Conservation (phyloP, 768 basidiomycete species). For the Tricholoma bakamatsutake region DNA sequence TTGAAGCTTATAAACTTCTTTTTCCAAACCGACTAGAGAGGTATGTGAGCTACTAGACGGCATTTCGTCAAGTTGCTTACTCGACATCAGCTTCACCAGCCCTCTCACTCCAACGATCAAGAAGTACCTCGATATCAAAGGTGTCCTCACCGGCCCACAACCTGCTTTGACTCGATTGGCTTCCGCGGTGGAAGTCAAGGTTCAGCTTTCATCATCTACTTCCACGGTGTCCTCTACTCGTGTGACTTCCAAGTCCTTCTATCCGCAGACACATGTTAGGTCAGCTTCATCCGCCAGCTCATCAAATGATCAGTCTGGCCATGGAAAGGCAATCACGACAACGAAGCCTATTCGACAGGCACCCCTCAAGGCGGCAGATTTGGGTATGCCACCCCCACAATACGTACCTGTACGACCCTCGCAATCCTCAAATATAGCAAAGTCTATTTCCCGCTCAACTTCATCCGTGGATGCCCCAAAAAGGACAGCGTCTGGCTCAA, state of each 20-base stretch:
- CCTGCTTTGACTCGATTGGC: constrained; percentile 11
- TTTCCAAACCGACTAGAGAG: constrained; percentile 62
- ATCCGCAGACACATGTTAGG: constrained; percentile 13
- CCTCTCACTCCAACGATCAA: constrained; percentile 73
- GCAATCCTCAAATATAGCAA: constrained; percentile 10
- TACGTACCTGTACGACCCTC: constrained; percentile 23
- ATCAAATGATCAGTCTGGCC: constrained; percentile 5
- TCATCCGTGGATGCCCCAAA: constrained; percentile 9
- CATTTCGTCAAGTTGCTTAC: constrained; percentile 1
- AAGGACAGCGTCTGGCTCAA: constrained; percentile 4
- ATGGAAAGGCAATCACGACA: constrained; percentile 3
- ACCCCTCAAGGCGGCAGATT: constrained; percentile 4
- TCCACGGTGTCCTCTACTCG: constrained; percentile 20
- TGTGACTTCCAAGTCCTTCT: constrained; percentile 4
- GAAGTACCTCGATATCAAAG: constrained; percentile 62
- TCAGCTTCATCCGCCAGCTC: constrained; percentile 23
- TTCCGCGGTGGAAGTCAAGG: constrained; percentile 10
- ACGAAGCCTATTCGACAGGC: constrained; percentile 17
- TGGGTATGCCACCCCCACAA: constrained; percentile 21
- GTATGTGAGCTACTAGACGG: constrained; percentile 30
- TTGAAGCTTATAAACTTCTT: constrained; percentile 68
- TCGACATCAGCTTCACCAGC: constrained; percentile 50
- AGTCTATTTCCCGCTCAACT: constrained; percentile 10
- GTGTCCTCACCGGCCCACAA: constrained; percentile 11
- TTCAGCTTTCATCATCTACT: constrained; percentile 16